phyloP scores from a whole-genome alignment of 305 asterid genomes.

The Solanum hybrid region DNA sequence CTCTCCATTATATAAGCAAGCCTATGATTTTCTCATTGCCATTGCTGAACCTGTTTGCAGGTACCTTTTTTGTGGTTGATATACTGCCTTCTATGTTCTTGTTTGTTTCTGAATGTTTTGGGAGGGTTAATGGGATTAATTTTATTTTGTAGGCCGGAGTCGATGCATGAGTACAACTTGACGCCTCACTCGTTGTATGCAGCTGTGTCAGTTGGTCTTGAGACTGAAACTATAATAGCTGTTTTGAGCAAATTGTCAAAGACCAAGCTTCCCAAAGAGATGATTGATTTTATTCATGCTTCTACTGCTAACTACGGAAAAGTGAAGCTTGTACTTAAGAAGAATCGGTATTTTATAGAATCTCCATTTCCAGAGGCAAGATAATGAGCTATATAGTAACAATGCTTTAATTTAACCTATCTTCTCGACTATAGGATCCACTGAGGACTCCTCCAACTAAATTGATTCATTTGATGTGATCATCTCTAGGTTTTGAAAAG shows the following conservation, averaged over 20 bases:
- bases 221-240: conserved; percentile 79
- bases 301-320: conserved; percentile 95
- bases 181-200: conserved; percentile 92
- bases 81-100: neutral
- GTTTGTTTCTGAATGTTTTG: conserved; percentile 4
- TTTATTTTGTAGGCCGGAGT: conserved; percentile 69
- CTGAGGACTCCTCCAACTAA: neutral
- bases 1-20: conserved; percentile 73
- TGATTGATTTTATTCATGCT: conserved; percentile 78
- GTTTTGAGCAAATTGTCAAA: conserved; percentile 77
- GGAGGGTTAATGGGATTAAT: neutral
- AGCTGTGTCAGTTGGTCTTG: conserved; percentile 94
- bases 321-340: conserved; percentile 92
- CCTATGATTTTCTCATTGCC: conserved; percentile 84
- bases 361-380: conserved; percentile 95
- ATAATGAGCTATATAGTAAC: conserved; percentile 11
- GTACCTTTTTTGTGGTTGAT: conserved; percentile 20
- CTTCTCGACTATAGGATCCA: neutral
- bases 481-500: conserved; percentile 64
- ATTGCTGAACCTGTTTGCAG: conserved; percentile 93
- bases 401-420: neutral
- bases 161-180: conserved; percentile 96
- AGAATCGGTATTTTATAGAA: conserved; percentile 80
- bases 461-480: conserved; percentile 4
- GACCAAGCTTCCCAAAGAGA: conserved; percentile 90